These are phyloP conservation scores for Thalassiosira tumida DNA, from an alignment of 352 stramenopile genomes.

Conservation along the genomic window DNA sequence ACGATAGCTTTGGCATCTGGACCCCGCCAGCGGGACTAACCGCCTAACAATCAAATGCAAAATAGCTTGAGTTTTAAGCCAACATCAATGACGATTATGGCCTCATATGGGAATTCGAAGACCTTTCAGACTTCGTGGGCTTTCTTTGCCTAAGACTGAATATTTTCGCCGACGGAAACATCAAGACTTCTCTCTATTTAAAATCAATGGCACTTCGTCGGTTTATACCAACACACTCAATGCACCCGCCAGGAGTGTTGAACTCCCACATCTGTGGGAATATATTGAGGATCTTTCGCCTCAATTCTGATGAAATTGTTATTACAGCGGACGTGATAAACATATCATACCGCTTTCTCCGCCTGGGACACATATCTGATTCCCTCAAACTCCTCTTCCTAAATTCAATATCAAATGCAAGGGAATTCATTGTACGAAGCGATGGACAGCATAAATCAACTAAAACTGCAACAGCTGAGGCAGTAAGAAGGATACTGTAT, in stretches of 20 bases:
- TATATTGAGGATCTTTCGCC: not conserved
- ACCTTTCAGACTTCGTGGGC: not conserved
- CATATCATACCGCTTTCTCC: not conserved
- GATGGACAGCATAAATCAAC: not conserved
- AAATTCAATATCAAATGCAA: slow-evolving; percentile 9
- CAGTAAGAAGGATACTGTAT: not conserved
- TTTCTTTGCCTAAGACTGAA: not conserved
- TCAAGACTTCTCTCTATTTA: not conserved
- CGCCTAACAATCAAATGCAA: not conserved
- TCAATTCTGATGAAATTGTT: too few species aligned
- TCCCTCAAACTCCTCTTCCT: not conserved
- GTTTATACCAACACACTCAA: slow-evolving; percentile 44
- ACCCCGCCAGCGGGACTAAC: not conserved
- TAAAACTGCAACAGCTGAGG: not conserved
- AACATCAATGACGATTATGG: not conserved
- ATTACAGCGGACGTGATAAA: not conserved
- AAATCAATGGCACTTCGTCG: slow-evolving; percentile 50
- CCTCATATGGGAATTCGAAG: not conserved
- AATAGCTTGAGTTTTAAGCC: slow-evolving; percentile 13
- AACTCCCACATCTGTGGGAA: not conserved
- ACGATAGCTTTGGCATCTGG: slow-evolving; percentile 32
- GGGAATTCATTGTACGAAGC: not conserved
- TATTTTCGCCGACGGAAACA: not conserved
- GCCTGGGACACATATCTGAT: not conserved
- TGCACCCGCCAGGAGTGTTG: slow-evolving; percentile 35